phyloP scores from a whole-genome alignment of 768 basidiomycete species.

The Collybiopsis confluens region DNA sequence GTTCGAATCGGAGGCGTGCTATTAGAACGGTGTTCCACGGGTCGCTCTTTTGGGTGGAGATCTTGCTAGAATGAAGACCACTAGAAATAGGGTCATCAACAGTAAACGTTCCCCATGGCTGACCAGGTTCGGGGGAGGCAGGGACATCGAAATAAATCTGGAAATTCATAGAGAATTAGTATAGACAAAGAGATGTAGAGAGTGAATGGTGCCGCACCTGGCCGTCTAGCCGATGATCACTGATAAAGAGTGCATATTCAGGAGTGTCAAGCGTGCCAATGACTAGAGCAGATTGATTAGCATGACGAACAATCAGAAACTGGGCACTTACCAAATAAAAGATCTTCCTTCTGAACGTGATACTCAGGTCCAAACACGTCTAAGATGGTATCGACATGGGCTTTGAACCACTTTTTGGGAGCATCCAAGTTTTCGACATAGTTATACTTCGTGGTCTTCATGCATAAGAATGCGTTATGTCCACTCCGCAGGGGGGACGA shows the following conservation, averaged over 20 bases:
- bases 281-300: slow-evolving; percentile 27
- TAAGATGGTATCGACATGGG: slow-evolving; percentile 63
- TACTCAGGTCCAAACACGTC: slow-evolving; percentile 45
- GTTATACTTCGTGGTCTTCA: slow-evolving; percentile 65
- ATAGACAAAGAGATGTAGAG: not conserved
- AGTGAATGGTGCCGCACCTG: slow-evolving; percentile 34
- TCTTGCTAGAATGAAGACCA: slow-evolving; percentile 42
- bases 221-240: slow-evolving; percentile 61
- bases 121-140: slow-evolving; percentile 41
- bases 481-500: slow-evolving; percentile 58
- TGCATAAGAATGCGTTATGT: slow-evolving; percentile 63
- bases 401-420: slow-evolving; percentile 70
- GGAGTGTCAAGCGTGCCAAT: slow-evolving; percentile 69
- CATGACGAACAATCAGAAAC: not conserved
- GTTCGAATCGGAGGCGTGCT: slow-evolving; percentile 61
- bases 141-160: slow-evolving; percentile 72
- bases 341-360: slow-evolving; percentile 53
- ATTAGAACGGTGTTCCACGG: slow-evolving; percentile 59
- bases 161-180: not conserved
- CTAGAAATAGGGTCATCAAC: slow-evolving; percentile 37
- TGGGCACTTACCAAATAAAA: slow-evolving; percentile 37
- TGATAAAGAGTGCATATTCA: slow-evolving; percentile 73
- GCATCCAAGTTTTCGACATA: slow-evolving; percentile 61
- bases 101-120: slow-evolving; percentile 74
- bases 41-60: slow-evolving; percentile 35